These are phyloP conservation scores for Xylariomycetidae sp. DNA, from an alignment of 2,329 filamentous ascomycete genomes.

Conservation along the genomic window DNA sequence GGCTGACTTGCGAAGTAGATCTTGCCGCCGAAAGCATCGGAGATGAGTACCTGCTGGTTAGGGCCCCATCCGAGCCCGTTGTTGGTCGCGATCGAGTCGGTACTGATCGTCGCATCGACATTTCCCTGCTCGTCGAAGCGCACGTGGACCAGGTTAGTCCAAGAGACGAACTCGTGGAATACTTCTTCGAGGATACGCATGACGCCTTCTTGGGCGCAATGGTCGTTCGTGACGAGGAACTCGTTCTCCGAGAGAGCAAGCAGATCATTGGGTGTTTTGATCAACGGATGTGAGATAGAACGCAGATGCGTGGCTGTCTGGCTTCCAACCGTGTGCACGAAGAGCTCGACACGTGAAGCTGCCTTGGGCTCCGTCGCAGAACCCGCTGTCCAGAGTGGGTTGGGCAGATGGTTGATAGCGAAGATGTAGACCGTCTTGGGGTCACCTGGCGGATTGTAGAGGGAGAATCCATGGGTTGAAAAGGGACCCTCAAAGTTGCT, in stretches of 20 bases:
- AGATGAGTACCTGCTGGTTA: conserved; percentile 36
- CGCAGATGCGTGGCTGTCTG: conserved; percentile 41
- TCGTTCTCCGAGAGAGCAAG: conserved; percentile 39
- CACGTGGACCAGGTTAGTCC: neutral
- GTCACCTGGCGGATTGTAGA: conserved; percentile 40
- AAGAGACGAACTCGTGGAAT: neutral
- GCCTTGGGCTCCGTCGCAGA: conserved; percentile 31
- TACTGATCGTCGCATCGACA: conserved; percentile 38
- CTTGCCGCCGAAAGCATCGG: conserved; percentile 38
- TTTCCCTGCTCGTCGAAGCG: conserved; percentile 32
- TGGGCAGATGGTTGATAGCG: conserved; percentile 55
- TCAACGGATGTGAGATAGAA: conserved; percentile 46
- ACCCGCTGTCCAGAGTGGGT: conserved; percentile 32
- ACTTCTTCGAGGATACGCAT: neutral
- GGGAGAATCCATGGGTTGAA: conserved; percentile 56
- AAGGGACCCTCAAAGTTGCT: conserved; percentile 49
- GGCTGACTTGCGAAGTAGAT: conserved; percentile 38
- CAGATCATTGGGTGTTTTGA: conserved; percentile 57
- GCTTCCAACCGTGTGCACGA: conserved; percentile 46
- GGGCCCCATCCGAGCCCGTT: conserved; percentile 53
- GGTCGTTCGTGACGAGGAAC: conserved; percentile 59
- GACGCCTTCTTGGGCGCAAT: conserved; percentile 44
- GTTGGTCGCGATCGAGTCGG: conserved; percentile 44
- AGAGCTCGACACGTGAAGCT: conserved; percentile 53
- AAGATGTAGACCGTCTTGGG: conserved; percentile 51